Base-by-base conservation (phyloP, 495 filamentous ascomycete species). In the Clohesyomyces aquaticus region DNA sequence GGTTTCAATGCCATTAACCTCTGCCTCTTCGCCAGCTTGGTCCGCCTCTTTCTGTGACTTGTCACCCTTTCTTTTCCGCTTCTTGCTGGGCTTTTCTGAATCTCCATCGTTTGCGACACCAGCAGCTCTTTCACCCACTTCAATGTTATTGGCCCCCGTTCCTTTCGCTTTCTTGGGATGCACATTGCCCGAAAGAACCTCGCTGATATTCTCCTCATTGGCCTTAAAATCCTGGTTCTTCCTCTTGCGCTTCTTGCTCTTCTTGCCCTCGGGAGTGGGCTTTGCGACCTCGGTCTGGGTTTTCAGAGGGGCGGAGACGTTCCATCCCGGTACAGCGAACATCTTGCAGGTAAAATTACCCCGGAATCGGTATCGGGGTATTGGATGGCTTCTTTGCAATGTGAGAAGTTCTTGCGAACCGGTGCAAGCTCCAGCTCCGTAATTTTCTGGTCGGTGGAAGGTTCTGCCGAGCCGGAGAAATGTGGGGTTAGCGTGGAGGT, bases 281-380 rank as follows among this genome's bases (percentile, higher is more conserved):
- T 76, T 55, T 43, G 66, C 41, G 1, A 48, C 69, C 28, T 84
- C 80, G 27, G 76, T 81, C 77, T 96, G 91, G 22, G 83, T 74
- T 75, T 88, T 90, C 52, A 92, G 83, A 67, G 84, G 81, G 54
- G 85, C 81, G 62, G 90, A 82, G 25, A 97, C 79, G 21, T 89
- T 88, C 90, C 92, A 96, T 63, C 93, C 94, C 65, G 89, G 89
- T 55, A 97, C 93, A 3, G 92, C 85, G 73, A 98, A 98, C 94
- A 98, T 97, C 64, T 38, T 77, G 42, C 48, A 18, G 18, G 28
- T 19, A 10, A 28, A 52, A 47, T 42, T 45, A 6, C 32, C 32
- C n/a, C n/a, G n/a, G n/a, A n/a, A n/a, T n/a, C n/a, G n/a, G n/a
- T n/a, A n/a, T n/a, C n/a, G n/a, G n/a, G n/a, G n/a, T n/a, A n/a